Base-by-base conservation (phyloP, 345 rosid species). In the Clausena lansium region DNA sequence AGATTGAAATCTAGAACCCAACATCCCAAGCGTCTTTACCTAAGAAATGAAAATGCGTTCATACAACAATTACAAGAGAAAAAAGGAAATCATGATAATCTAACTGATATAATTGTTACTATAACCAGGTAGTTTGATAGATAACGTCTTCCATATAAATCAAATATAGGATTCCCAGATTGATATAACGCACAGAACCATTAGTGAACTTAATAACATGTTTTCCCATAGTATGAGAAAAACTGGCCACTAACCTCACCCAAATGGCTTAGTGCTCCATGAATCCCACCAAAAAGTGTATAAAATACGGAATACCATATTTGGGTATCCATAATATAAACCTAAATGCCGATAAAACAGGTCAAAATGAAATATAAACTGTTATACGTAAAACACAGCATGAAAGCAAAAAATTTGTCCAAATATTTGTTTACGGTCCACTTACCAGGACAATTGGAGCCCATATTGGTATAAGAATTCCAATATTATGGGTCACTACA, bases 281-380 rank as follows among this genome's bases (percentile, higher is more conserved):
- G 87, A 76, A 96, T 92, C 74, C 99, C 98, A 70, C 99, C 99
- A 88, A 91, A 90, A 45, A 96, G 89, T 62, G 98, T 96, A 57
- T 93, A 92, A 81, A 87, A 96, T 85, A 96, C 94, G 84, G 97
- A 88, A 83, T 96, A 96, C 99, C 99, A 96, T 86, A 96, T 94
- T 89, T 96, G 99, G 19, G 89, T 79, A 85, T 96, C 99, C 97
- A 90, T 88, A 73, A 92, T 94, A 84, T 96, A 96, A 78, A 96
- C 99, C 98, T 96, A 78, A 66, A 62, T 19, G 67, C 52, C 60
- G 77, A 82, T 80, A 32, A 77, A 77, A 77, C 74, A 63, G 57
- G 70, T 73, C 71, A 70, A 28, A 35, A 62, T 35, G 65, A 57
- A 71, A 73, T 50, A 32, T 8, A 91, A 24, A 67, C 11, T 76